phyloP scores from a whole-genome alignment of 192 early-diverging fungal species.

The Entomortierella lignicola region DNA sequence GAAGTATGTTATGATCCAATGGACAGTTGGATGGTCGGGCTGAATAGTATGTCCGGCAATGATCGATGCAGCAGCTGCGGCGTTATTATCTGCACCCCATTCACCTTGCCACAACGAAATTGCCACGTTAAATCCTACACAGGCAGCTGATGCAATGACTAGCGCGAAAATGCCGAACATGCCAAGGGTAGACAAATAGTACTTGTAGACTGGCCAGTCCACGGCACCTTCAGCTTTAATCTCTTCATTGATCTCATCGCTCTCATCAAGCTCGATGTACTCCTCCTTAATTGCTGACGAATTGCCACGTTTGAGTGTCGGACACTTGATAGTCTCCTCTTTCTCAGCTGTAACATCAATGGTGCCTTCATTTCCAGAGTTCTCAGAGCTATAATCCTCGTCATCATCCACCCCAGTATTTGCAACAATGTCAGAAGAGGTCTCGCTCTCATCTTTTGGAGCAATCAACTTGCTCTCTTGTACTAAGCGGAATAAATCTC shows the following conservation, averaged over 20 bases:
- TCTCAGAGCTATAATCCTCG: not conserved
- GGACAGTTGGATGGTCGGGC: not conserved
- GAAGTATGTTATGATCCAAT: conserved; percentile 23
- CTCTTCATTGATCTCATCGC: conserved; percentile 15
- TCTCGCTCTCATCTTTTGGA: not conserved
- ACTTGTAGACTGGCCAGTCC: conserved; percentile 26
- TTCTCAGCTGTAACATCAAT: not conserved
- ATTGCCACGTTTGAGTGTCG: not conserved
- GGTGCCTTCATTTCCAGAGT: not conserved
- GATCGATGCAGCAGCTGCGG: not conserved
- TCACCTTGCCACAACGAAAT: conserved; percentile 7
- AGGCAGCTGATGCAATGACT: not conserved
- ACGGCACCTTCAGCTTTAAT: conserved; percentile 1
- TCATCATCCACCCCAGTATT: conserved; percentile 25
- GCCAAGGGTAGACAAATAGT: conserved; percentile 8
- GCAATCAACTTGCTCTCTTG: conserved; percentile 15
- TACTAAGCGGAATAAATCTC: conserved; percentile 70
- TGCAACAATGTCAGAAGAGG: not conserved
- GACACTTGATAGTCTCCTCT: not conserved
- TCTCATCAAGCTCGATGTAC: not conserved
- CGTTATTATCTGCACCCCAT: conserved; percentile 5
- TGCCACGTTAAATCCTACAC: not conserved
- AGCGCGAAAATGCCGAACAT: not conserved
- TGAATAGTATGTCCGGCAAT: not conserved
- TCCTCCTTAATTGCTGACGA: conserved; percentile 14